Conservation (phyloP, 257 asterid genomes). For the Prunella vulgaris region DNA sequence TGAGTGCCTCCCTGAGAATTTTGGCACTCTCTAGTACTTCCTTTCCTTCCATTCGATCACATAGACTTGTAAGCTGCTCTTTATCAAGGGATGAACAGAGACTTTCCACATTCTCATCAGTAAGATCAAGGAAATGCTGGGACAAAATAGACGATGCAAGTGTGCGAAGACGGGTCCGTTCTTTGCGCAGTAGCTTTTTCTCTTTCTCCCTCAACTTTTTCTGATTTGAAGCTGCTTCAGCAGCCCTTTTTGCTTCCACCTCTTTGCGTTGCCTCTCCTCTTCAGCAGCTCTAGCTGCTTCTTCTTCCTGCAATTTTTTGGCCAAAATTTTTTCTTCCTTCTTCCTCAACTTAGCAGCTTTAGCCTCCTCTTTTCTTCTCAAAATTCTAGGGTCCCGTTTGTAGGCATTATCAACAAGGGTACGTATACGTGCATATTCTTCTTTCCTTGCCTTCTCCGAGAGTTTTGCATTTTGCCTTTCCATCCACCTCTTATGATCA, state of each 20-base stretch:
- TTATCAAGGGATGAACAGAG: slow-evolving; percentile 67
- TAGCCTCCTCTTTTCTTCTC: slow-evolving; percentile 74
- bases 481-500: slow-evolving; percentile 98
- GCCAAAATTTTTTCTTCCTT: slow-evolving; percentile 84
- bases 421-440: slow-evolving; percentile 66
- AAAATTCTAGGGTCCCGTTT: slow-evolving; percentile 80
- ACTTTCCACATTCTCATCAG: slow-evolving; percentile 62
- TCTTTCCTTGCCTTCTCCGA: slow-evolving; percentile 95
- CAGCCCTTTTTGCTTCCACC: slow-evolving; percentile 74
- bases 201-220: slow-evolving; percentile 77
- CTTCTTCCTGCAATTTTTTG: slow-evolving; percentile 84
- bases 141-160: slow-evolving; percentile 53
- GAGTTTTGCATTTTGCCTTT: slow-evolving; percentile 88
- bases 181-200: slow-evolving; percentile 83
- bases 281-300: slow-evolving; percentile 61
- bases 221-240: slow-evolving; percentile 79
- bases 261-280: slow-evolving; percentile 74
- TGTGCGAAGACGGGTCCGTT: slow-evolving; percentile 74
- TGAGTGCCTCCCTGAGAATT: slow-evolving; percentile 45
- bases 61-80: slow-evolving; percentile 61
- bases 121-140: slow-evolving; percentile 42
- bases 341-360: slow-evolving; percentile 84
- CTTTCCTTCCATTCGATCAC: slow-evolving; percentile 61
- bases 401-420: slow-evolving; percentile 91
- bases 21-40: slow-evolving; percentile 52